Base-by-base conservation (phyloP, 2,329 filamentous ascomycete genomes). In the Talaromyces verruculosus region DNA sequence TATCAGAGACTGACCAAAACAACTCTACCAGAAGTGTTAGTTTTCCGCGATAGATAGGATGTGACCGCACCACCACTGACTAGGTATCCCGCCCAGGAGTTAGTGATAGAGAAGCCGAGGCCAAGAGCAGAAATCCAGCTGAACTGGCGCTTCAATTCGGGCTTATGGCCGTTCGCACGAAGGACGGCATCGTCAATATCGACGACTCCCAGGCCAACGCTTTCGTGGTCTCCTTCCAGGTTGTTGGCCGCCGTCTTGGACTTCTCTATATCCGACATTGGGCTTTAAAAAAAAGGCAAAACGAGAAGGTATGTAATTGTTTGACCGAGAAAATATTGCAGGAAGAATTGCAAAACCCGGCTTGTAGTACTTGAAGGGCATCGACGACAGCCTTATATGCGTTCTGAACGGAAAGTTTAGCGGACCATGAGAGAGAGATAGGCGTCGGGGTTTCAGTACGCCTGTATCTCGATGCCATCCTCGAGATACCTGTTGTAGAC, bases 31-130 rank as follows among this genome's bases (percentile, higher is more conserved):
- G 33, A 58, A 41, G 55, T 37, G 22, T 58, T 22, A 58, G 55
- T 39, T 58, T 35, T 58, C 22, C 28, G 55, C 33, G 19, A 22
- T 55, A 35, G 5, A 55, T n/a, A 33, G 22, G 3, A 55, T 55
- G 51, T 30, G 13, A 35, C 17, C n/a, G 13, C 25, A 55, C 25
- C 25, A 55, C 25, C 11, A 55, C 51, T 55, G 51, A 55, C 51
- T 30, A 55, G 51, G 51, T 55, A 55, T 55, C 51, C 51, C n/a
- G 51, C 51, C 82, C 82, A 84, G 1, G 81, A 83, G 68, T 84
- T 84, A 25, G 82, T 83, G 63, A 84, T 77, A 10, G 80, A 82
- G 70, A 84, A 84, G 11, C 82, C 82, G 13, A 84, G 80, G 19
- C 81, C 83, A 3, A 84, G 51, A 33, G 84, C 74, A 59, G 80